phyloP scores from a whole-genome alignment of 768 basidiomycete species.

The Boletus rubescentipes region DNA sequence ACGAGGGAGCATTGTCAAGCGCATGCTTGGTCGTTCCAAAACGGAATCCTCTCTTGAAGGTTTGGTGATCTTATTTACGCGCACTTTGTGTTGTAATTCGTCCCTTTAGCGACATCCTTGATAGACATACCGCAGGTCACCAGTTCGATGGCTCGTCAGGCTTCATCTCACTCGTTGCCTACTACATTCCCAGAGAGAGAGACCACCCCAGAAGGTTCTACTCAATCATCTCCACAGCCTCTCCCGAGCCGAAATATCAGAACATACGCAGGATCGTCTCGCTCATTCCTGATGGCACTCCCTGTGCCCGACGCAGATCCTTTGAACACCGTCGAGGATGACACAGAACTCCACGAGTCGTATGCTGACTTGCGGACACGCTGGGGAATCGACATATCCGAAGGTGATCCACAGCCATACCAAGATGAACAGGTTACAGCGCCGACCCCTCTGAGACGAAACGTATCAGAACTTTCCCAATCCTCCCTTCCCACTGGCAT shows the following conservation, averaged over 20 bases:
- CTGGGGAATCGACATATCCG: slow-evolving; percentile 80
- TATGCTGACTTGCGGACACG: slow-evolving; percentile 72
- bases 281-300: slow-evolving; percentile 74
- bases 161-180: slow-evolving; percentile 25
- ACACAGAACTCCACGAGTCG: slow-evolving; percentile 60
- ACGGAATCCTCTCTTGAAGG: slow-evolving; percentile 55
- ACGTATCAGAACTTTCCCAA: slow-evolving; percentile 36
- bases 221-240: slow-evolving; percentile 25
- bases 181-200: slow-evolving; percentile 22
- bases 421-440: slow-evolving; percentile 7
- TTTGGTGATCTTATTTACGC: not conserved
- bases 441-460: slow-evolving; percentile 14
- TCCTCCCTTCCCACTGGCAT: slow-evolving; percentile 51
- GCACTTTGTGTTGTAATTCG: not conserved
- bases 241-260: slow-evolving; percentile 42
- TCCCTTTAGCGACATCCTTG: slow-evolving; percentile 3
- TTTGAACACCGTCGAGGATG: slow-evolving; percentile 44
- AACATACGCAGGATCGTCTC: slow-evolving; percentile 75
- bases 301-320: slow-evolving; percentile 36
- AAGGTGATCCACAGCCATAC: slow-evolving; percentile 58
- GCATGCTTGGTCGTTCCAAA: slow-evolving; percentile 70
- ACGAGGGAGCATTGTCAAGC: slow-evolving; percentile 51
- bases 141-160: slow-evolving; percentile 18
- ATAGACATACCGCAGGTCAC: not conserved
- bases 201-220: slow-evolving; percentile 26